Evolutionary conservation across 768 basidiomycete species (phyloP).

Genomic region (Melanogaster broomeanus): DNA sequence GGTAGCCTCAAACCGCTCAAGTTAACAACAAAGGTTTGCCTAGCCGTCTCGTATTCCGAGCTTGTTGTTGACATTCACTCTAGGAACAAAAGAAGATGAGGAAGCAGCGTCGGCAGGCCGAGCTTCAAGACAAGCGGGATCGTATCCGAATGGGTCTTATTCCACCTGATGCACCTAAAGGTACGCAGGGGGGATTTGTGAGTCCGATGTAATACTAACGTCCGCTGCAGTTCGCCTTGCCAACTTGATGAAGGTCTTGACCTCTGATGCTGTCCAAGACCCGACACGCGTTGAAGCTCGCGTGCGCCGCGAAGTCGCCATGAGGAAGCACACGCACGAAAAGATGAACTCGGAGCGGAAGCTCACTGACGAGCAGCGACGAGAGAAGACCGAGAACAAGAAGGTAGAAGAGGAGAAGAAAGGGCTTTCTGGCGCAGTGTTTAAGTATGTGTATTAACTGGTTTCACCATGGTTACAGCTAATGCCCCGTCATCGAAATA

Average conservation of each 20-base stretch:
- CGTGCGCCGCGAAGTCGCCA: constrained; percentile 90
- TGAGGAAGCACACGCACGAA: constrained; percentile 86
- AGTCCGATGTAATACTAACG: background rate
- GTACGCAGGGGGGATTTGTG: constrained; percentile 40
- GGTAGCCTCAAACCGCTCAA: constrained; percentile 81
- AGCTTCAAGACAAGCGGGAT: constrained; percentile 92
- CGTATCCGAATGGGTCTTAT: constrained; percentile 94
- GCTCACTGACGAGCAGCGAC: constrained; percentile 85
- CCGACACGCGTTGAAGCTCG: constrained; percentile 97
- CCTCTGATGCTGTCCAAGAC: constrained; percentile 95
- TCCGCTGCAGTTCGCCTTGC: constrained; percentile 73
- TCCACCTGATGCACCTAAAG: constrained; percentile 95
- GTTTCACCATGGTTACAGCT: background rate
- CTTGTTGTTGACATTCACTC: constrained; percentile 1
- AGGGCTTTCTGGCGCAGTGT: constrained; percentile 80
- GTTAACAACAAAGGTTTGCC: constrained; percentile 80
- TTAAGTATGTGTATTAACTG: constrained; percentile 65
- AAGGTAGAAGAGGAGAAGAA: constrained; percentile 87
- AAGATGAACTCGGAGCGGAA: constrained; percentile 93
- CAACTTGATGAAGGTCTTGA: constrained; percentile 97
- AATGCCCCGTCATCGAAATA: constrained; percentile 29
- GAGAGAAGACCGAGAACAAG: constrained; percentile 85
- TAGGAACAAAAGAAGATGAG: constrained; percentile 97
- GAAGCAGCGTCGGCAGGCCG: constrained; percentile 82
- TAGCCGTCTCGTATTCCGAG: background rate